A percentile compares a stretch with the other conserved stretches of the same genome.
These are phyloP conservation scores for Penicillium roqueforti DNA, from an alignment of 495 filamentous ascomycete genomes.

Conservation along the genomic window DNA sequence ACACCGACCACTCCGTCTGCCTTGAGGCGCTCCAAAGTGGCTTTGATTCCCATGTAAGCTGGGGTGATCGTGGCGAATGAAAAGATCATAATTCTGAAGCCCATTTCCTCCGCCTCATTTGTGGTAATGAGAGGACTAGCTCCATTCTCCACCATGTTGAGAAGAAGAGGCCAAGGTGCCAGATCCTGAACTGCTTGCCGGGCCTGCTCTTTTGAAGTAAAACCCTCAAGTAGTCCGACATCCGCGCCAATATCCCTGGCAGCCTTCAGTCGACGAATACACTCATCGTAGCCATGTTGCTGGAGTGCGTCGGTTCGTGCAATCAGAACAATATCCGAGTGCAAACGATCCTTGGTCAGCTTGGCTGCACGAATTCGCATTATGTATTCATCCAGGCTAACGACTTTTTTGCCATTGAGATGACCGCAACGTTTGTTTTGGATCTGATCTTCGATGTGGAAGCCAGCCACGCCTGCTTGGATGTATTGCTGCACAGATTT, in stretches of 20 bases:
- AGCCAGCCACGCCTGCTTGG: constrained; percentile 61
- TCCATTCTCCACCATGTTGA: constrained; percentile 64
- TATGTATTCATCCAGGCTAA: constrained; percentile 47
- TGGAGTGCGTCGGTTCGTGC: constrained; percentile 67
- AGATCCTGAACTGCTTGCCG: constrained; percentile 50
- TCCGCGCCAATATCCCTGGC: constrained; percentile 58
- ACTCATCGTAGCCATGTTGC: constrained; percentile 58
- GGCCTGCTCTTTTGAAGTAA: constrained; percentile 53
- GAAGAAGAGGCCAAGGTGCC: constrained; percentile 53
- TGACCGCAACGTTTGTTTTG: constrained; percentile 63
- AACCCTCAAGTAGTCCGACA: constrained; percentile 61
- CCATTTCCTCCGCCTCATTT: constrained; percentile 55
- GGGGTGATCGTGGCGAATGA: constrained; percentile 49
- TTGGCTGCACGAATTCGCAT: constrained; percentile 54
- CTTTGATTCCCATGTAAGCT: constrained; percentile 50
- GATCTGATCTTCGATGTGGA: constrained; percentile 72
- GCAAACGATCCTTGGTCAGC: constrained; percentile 43
- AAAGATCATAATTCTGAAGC: constrained; percentile 62
- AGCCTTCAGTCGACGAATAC: constrained; percentile 50
- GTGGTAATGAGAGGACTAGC: constrained; percentile 53
- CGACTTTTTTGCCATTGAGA: constrained; percentile 58
- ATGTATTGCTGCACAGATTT: constrained; percentile 61
- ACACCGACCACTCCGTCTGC: constrained; percentile 46
- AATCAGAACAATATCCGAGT: constrained; percentile 61
- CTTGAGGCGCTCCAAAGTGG: constrained; percentile 43